Evolutionary conservation across 1,139 yeast genomes (phyloP).

Genomic region (Tardiomyces blankii): DNA sequence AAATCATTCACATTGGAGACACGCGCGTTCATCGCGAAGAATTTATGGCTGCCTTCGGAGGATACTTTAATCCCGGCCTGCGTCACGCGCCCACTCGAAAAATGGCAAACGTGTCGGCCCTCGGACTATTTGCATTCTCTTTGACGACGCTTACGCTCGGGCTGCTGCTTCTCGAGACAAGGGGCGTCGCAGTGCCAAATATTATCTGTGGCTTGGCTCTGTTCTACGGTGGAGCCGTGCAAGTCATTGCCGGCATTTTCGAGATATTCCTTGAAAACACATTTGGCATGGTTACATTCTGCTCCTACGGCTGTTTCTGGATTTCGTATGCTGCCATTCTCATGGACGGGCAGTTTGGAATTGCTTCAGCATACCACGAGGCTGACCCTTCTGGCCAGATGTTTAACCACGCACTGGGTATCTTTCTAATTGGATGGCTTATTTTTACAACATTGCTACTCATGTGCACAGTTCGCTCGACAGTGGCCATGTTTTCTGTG

Average conservation of each 20-base stretch:
- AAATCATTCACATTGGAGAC: conserved; percentile 61
- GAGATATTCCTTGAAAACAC: conserved; percentile 63
- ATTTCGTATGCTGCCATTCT: conserved; percentile 62
- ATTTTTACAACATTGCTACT: conserved; percentile 61
- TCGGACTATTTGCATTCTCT: conserved; percentile 78
- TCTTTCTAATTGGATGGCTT: conserved; percentile 68
- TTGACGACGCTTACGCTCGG: conserved; percentile 75
- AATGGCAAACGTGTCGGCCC: conserved; percentile 82
- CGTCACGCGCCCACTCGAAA: conserved; percentile 55
- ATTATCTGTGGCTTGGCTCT: conserved; percentile 64
- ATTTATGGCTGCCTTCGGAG: conserved; percentile 58
- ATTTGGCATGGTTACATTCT: conserved; percentile 80
- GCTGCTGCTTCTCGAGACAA: conserved; percentile 51
- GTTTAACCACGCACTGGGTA: conserved; percentile 52
- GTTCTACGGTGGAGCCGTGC: conserved; percentile 67
- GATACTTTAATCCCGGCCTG: conserved; percentile 55
- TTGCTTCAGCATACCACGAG: conserved; percentile 16
- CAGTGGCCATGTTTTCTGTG: conserved; percentile 60
- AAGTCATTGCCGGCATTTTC: conserved; percentile 66
- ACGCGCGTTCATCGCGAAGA: conserved; percentile 56
- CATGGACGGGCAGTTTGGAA: conserved; percentile 57
- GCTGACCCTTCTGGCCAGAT: conserved; percentile 21
- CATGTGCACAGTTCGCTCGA: conserved; percentile 66
- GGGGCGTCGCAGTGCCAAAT: conserved; percentile 41
- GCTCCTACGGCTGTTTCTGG: conserved; percentile 88